Evolutionary conservation across 495 filamentous ascomycete species (phyloP).

Genomic region (Achaetomiella virescens): DNA sequence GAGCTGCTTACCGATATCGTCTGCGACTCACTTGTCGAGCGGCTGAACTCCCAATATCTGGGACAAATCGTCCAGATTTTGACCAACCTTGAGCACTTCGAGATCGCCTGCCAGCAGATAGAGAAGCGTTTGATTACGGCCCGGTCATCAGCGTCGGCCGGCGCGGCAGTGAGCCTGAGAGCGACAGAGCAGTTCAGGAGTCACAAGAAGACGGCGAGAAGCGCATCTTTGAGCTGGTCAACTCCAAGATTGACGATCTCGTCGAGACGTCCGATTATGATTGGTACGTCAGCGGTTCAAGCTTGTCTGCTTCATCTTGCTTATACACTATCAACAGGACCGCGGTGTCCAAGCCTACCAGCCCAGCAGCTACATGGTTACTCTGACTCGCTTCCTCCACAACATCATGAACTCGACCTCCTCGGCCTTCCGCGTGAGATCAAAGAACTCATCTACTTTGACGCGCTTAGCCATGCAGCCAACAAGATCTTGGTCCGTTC

Average conservation of each 20-base stretch:
- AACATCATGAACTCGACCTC: slow-evolving; percentile 96
- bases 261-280: slow-evolving; percentile 96
- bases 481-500: slow-evolving; percentile 69
- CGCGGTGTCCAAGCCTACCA: slow-evolving; percentile 57
- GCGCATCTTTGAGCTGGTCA: slow-evolving; percentile 96
- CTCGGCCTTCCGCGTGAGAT: slow-evolving; percentile 88
- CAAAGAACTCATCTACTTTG: slow-evolving; percentile 96
- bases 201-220: slow-evolving; percentile 97
- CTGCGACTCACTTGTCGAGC: slow-evolving; percentile 80
- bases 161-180: slow-evolving; percentile 63
- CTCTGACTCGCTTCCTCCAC: slow-evolving; percentile 83
- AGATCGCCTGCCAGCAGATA: slow-evolving; percentile 81
- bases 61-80: slow-evolving; percentile 98
- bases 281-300: slow-evolving; percentile 48
- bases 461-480: slow-evolving; percentile 85
- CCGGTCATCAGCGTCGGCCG: slow-evolving; percentile 69
- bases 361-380: slow-evolving; percentile 88
- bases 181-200: slow-evolving; percentile 80
- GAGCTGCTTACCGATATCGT: slow-evolving; percentile 85
- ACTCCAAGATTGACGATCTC: slow-evolving; percentile 96
- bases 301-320: background rate
- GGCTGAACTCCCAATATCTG: slow-evolving; percentile 83
- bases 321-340: slow-evolving; percentile 40
- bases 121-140: slow-evolving; percentile 77
- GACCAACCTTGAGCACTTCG: slow-evolving; percentile 96